Base-by-base conservation (phyloP, 768 basidiomycete genomes). In the Psilocybe cubensis region DNA sequence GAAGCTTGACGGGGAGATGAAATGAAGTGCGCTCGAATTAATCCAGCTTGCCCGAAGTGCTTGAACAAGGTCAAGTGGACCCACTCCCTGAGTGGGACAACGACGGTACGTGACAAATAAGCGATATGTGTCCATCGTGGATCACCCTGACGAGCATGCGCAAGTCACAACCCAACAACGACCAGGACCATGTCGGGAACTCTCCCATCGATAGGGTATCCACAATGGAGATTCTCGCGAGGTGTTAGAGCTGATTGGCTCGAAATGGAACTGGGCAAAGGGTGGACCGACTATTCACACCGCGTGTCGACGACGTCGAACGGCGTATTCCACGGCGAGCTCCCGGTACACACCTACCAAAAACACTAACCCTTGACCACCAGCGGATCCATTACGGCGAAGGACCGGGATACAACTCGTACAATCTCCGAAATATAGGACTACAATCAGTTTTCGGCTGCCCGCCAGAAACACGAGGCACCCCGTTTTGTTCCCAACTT, bases 401-500 rank as follows among this genome's bases (percentile, higher is more conserved):
- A 71, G 68, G 58, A 64, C 68, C 69, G 65, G 65, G 71, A 64
- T 58, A 61, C 59, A 46, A 57, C 57, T 62, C 61, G 52, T 58
- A 61, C 48, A 61, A 63, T 63, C 59, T 65, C 64, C 63, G 63
- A 57, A 56, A 55, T 49, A 49, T 42, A 40, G 67, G 66, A 65
- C 60, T 72, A 64, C 64, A 67, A 67, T 70, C 67, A 66, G 65
- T 65, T 61, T 69, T 71, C 73, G 74, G 62, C 70, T 71, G 62
- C 50, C 67, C 66, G 68, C 65, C 62, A 68, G 65, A 63, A 69
- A 72, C 76, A 76, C 76, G 76, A 76, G 76, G 76, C 76, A 52
- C 57, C 66, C 69, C 63, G 66, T 69, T 71, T 71, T 70, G 59
- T 72, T 72, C 73, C 71, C 73, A 71, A 67, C 70, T 67, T 56